Conservation (phyloP, 306 rosid genomes). For the Dalbergia cochinchinensis region DNA sequence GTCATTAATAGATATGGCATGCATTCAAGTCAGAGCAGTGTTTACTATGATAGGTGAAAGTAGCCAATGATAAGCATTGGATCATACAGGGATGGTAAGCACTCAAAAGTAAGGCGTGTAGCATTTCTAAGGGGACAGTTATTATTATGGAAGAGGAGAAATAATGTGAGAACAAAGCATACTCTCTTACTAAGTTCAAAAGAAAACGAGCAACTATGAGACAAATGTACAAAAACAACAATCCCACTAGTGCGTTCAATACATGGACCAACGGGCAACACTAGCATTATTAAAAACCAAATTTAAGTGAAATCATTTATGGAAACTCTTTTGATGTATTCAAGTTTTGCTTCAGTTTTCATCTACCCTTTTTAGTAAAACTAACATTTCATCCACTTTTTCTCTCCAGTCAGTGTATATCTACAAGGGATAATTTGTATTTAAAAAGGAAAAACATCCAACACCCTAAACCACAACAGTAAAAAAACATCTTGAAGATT, state of each 20-base stretch:
- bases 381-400: not conserved
- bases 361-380: too few relatives aligned
- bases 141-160: conserved; percentile 16
- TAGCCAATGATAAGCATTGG: conserved; percentile 26
- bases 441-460: not conserved
- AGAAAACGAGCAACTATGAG: not conserved
- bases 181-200: not conserved
- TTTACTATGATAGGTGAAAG: not conserved
- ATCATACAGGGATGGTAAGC: not conserved
- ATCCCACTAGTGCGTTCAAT: not conserved
- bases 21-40: conserved; percentile 32
- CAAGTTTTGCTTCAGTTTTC: too few relatives aligned
- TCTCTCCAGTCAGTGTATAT: not conserved
- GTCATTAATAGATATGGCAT: conserved; percentile 50
- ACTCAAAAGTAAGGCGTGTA: conserved; percentile 22
- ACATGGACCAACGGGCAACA: not conserved
- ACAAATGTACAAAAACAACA: not conserved
- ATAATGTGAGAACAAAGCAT: not conserved
- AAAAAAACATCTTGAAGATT: not conserved
- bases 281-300: not conserved
- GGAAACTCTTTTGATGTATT: not conserved
- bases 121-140: conserved; percentile 1
- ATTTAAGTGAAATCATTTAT: not conserved
- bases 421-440: not conserved
- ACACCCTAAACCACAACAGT: not conserved